These are phyloP conservation scores for Cyclocybe aegerita DNA, from an alignment of 768 basidiomycete genomes.

Conservation along the genomic window DNA sequence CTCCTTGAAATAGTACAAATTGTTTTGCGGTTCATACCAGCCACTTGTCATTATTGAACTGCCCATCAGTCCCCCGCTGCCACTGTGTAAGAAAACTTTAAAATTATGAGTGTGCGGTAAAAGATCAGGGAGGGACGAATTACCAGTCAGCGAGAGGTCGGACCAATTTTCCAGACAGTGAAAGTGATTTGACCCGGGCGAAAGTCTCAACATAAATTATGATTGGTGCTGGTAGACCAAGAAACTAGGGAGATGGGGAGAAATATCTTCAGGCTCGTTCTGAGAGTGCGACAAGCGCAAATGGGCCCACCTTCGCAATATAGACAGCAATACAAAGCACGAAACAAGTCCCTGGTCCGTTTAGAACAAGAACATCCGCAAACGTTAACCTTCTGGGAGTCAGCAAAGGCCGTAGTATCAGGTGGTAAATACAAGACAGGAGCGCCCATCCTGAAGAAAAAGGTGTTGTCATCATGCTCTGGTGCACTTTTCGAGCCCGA, in stretches of 20 bases:
- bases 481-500: constrained; percentile 85
- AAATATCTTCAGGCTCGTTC: constrained; percentile 8
- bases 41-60: constrained; percentile 10
- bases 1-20: constrained; percentile 1
- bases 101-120: background rate
- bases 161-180: constrained; percentile 82
- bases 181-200: constrained; percentile 79
- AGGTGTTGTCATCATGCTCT: constrained; percentile 69
- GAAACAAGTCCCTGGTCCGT: constrained; percentile 95
- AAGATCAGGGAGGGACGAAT: constrained; percentile 12
- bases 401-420: constrained; percentile 56
- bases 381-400: constrained; percentile 30
- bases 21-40: constrained; percentile 8
- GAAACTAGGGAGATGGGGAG: constrained; percentile 54
- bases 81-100: constrained; percentile 85
- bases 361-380: constrained; percentile 81
- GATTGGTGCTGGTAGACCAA: constrained; percentile 69
- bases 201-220: constrained; percentile 93
- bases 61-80: constrained; percentile 38
- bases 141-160: constrained; percentile 81
- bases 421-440: constrained; percentile 54
- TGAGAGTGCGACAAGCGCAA: background rate
- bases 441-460: constrained; percentile 66
- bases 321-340: constrained; percentile 70
- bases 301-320: constrained; percentile 57